Conservation (phyloP, 2,329 filamentous ascomycete genomes). For the Hysterium pulicare region DNA sequence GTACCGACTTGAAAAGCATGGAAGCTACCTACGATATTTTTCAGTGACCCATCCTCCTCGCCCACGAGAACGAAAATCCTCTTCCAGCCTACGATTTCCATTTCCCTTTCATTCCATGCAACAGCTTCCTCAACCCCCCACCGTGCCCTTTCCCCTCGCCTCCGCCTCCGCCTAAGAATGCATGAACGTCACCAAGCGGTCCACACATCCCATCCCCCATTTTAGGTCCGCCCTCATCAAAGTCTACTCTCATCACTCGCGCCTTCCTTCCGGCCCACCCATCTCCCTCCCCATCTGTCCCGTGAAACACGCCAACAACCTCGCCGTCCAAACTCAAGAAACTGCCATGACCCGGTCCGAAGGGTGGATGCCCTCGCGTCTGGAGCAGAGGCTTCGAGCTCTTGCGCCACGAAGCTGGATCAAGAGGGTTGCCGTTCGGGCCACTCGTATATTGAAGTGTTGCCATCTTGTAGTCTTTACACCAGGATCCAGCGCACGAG, state of each 20-base stretch:
- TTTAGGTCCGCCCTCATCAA: slow-evolving; percentile 24
- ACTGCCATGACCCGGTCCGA: slow-evolving; percentile 46
- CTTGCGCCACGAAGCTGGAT: slow-evolving; percentile 39
- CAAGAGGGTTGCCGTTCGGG: slow-evolving; percentile 40
- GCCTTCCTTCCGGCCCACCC: slow-evolving; percentile 46
- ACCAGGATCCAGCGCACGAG: slow-evolving; percentile 46
- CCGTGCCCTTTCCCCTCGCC: neutral
- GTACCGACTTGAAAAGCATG: too few relatives aligned
- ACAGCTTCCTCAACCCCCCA: neutral
- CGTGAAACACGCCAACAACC: slow-evolving; percentile 45
- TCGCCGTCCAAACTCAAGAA: slow-evolving; percentile 43
- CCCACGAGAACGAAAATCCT: too few relatives aligned
- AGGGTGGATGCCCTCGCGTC: slow-evolving; percentile 35
- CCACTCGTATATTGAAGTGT: slow-evolving; percentile 41
- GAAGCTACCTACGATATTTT: too few relatives aligned
- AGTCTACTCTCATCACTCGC: slow-evolving; percentile 42
- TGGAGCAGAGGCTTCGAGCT: slow-evolving; percentile 37
- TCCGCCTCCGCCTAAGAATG: neutral
- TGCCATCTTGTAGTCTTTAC: slow-evolving; percentile 49
- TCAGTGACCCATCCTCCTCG: too few relatives aligned
- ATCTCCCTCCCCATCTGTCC: slow-evolving; percentile 42
- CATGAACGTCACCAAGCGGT: slow-evolving; percentile 2
- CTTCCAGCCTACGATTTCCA: too few relatives aligned
- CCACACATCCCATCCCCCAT: slow-evolving; percentile 30
- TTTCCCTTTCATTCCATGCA: neutral